Evolutionary conservation across 2,329 filamentous ascomycete genomes (phyloP).

Genomic region (Furcasterigmium sp.): DNA sequence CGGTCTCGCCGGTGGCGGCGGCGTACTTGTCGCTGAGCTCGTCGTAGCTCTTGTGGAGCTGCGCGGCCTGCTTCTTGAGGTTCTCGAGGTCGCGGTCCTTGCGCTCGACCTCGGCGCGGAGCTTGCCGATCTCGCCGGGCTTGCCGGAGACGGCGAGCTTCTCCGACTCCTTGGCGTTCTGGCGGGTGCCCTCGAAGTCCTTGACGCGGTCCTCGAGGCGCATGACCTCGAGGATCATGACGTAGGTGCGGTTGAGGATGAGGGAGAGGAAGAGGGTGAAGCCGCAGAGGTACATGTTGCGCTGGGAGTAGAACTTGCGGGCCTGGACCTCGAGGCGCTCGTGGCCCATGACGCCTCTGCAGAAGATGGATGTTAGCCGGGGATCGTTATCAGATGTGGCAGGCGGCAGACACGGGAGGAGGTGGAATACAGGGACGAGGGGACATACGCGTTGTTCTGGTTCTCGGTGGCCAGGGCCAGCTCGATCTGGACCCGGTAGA

Average conservation of each 20-base stretch:
- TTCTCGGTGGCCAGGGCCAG: conserved; percentile 67
- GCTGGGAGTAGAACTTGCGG: conserved; percentile 99
- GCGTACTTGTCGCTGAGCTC: conserved; percentile 79
- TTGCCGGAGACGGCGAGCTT: conserved; percentile 70
- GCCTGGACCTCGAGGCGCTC: conserved; percentile 98
- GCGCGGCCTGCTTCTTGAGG: conserved; percentile 88
- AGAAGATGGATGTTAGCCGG: conserved; percentile 6
- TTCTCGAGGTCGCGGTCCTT: conserved; percentile 81
- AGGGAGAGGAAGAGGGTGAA: conserved; percentile 98
- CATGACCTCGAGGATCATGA: conserved; percentile 90
- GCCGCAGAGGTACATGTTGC: conserved; percentile 99
- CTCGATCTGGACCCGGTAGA: conserved; percentile 78
- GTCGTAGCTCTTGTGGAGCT: conserved; percentile 79
- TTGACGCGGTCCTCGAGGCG: conserved; percentile 89
- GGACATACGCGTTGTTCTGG: conserved; percentile 42
- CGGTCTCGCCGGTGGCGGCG: conserved; percentile 39
- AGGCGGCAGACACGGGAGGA: not conserved
- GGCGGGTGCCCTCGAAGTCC: conserved; percentile 59
- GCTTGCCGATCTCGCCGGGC: conserved; percentile 66
- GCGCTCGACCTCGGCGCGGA: conserved; percentile 66
- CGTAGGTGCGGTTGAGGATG: conserved; percentile 98
- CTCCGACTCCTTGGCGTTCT: conserved; percentile 59
- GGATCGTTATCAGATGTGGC: too few relatives aligned
- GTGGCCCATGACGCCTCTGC: conserved; percentile 71
- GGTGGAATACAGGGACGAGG: not conserved